Base-by-base conservation (phyloP, 1,139 yeast genomes). In the Hansenula sp. region DNA sequence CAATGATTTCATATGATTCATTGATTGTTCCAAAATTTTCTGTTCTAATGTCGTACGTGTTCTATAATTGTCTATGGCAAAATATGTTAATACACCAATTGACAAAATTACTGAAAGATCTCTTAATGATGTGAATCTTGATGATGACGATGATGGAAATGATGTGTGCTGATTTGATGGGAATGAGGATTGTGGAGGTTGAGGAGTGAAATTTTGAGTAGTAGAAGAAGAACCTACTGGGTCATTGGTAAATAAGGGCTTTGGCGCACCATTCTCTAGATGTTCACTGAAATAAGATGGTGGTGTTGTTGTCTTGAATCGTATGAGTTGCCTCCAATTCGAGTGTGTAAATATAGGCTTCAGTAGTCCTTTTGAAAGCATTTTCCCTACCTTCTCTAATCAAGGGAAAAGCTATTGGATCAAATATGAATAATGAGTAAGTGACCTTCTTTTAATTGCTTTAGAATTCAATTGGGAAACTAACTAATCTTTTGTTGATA, bases 1-100 rank as follows among this genome's bases (percentile, higher is more conserved):
- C 62, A 65, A 18, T 66, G 71, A 54, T 67, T 76, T 52, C 67
- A 61, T 62, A 66, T 74, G 51, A 63, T 69, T 41, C 70, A 72
- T 11, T 61, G 68, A 37, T 66, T 65, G 55, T 63, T 80, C 50
- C 59, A 67, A 50, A 52, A 67, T 35, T 64, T 58, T 55, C 43
- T 70, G 66, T 45, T 77, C 81, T 28, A 75, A 51, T 44, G 61
- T 63, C 17, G 70, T 55, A 37, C 81, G 62, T 30, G 66, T 66
- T 24, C 66, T 56, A 55, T 77, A 77, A 53, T 74, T 77, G 53
- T 78, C 83, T 7, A 77, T 52, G 1, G 83, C 81, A 39, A 78
- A 62, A 52, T 73, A 78, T 0, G 76, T 40, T 33, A 64, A 41
- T 11, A 62, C 52, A 3, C 57, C 25, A 8, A 63, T 56, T 2